Evolutionary conservation across 2,329 filamentous ascomycete genomes (phyloP).

Genomic region (Cladosporium colombiae): DNA sequence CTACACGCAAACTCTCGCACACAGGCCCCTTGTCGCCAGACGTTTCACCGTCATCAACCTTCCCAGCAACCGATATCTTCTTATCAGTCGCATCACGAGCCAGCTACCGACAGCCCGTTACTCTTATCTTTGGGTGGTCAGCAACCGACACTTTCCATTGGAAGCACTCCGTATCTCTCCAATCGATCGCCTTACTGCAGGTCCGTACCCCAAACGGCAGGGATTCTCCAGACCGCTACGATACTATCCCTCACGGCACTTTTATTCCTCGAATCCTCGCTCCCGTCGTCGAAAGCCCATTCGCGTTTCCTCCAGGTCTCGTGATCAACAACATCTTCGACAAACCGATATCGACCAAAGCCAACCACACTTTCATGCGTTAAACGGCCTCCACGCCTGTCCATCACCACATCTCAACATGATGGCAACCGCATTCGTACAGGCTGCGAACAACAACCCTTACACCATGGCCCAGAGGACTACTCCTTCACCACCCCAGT

Average conservation of each 20-base stretch:
- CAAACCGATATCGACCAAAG: not conserved
- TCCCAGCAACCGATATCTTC: slow-evolving; percentile 3
- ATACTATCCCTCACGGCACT: slow-evolving; percentile 14
- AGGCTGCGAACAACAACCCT: slow-evolving; percentile 25
- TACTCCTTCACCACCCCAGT: slow-evolving; percentile 34
- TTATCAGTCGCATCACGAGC: slow-evolving; percentile 16
- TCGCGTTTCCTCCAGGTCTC: slow-evolving; percentile 12
- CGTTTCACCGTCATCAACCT: slow-evolving; percentile 5
- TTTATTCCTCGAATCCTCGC: slow-evolving; percentile 4
- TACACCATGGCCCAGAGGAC: slow-evolving; percentile 25
- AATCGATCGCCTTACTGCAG: slow-evolving; percentile 30
- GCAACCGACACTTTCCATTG: slow-evolving; percentile 16
- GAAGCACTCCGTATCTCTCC: slow-evolving; percentile 13
- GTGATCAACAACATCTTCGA: slow-evolving; percentile 5
- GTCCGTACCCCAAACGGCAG: slow-evolving; percentile 22
- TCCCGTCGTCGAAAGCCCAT: not conserved
- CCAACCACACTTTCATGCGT: not conserved
- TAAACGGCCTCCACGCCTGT: slow-evolving; percentile 13
- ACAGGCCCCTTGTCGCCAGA: slow-evolving; percentile 13
- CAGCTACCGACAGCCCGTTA: slow-evolving; percentile 16
- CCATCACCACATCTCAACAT: slow-evolving; percentile 23
- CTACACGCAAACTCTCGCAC: not conserved
- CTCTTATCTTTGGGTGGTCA: slow-evolving; percentile 20
- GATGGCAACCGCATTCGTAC: slow-evolving; percentile 31
- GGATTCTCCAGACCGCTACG: slow-evolving; percentile 34